Evolutionary conservation across 2,329 filamentous ascomycete genomes (phyloP), one percentile per base, ranked within the genome.

Genomic region (Huntiella moniliformis): DNA sequence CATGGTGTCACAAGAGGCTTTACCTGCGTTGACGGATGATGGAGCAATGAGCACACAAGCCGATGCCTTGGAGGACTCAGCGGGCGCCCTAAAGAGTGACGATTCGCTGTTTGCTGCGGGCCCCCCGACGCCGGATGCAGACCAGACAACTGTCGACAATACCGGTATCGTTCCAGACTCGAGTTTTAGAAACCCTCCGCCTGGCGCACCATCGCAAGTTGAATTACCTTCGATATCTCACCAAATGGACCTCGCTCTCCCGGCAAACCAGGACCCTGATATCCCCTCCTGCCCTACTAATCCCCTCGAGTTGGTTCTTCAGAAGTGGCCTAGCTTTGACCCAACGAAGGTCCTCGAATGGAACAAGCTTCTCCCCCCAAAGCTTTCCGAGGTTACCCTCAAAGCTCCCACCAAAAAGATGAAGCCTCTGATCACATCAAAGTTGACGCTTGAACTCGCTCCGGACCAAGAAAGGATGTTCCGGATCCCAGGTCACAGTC

Each of bases 381-480:
- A 87, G 59, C 77, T 77, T 53, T 81, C 85, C 1, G 70, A 77
- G 46, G 88, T 82, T 61, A 71, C 82, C 51, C 79, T 81, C 47
- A 91, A 94, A 61, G 74, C 77, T 35, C 85, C 87, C 0, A 53
- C 69, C 1, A 93, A 86, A 60, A 78, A 77, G 36, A 83, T 86
- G 0, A 91, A 87, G 60, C 70, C 83, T 12, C 69, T 96, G 3
- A 72, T 86, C 4, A 85, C 86, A 0, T 87, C 81, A 15, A 98
- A 98, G 61, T 70, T 94, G 47, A 86, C 77, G 51, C 68, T 98
- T 11, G 91, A 98, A 51, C 66, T 96, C 32, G 81, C 83, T 2
- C 71, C 74, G 40, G 91, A 96, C 54, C 82, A 93, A 53, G 84
- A 93, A 59, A 85, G 86, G 54, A 68, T 73, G 18, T 98, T 96